phyloP scores from a whole-genome alignment of 352 stramenopile species.

The Globisporangium mamillatum region DNA sequence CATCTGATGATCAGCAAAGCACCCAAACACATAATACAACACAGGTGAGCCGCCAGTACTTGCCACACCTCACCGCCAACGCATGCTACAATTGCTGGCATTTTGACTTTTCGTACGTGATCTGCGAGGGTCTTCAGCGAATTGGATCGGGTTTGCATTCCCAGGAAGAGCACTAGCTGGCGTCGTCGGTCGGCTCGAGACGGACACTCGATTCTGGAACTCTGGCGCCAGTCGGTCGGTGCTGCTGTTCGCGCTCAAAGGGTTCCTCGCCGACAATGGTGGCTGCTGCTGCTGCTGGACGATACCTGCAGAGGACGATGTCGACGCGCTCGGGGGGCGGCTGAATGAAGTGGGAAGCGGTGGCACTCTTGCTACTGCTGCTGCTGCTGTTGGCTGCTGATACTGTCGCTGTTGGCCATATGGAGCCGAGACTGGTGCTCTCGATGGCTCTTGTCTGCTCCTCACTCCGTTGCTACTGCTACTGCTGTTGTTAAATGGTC shows the following conservation, averaged over 20 bases:
- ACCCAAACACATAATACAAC: not conserved
- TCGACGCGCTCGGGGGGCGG: not conserved
- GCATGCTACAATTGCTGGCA: not conserved
- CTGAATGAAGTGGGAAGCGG: not conserved
- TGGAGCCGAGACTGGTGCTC: conserved; percentile 20
- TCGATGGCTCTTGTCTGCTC: conserved; percentile 12
- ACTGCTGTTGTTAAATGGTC: conserved; percentile 46
- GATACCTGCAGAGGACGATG: not conserved
- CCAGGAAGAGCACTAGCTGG: conserved; percentile 15
- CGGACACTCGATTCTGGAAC: conserved; percentile 16
- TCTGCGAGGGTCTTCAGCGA: conserved; percentile 20
- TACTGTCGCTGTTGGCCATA: not conserved
- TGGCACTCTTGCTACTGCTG: not conserved
- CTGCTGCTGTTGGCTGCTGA: conserved; percentile 4
- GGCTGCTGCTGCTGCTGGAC: conserved; percentile 1
- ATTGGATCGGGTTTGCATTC: conserved; percentile 1
- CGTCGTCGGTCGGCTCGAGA: conserved; percentile 26
- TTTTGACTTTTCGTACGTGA: conserved; percentile 6
- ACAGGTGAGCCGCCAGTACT: not conserved
- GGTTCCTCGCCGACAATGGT: not conserved
- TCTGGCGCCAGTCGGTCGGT: conserved; percentile 15
- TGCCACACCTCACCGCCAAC: not conserved
- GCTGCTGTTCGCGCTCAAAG: not conserved
- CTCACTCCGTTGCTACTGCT: conserved; percentile 12
- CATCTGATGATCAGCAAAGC: not conserved